Percentiles rank a stretch among this genome's conserved stretches.
Conservation (phyloP, 345 rosid species). For the Iberis pinnata region DNA sequence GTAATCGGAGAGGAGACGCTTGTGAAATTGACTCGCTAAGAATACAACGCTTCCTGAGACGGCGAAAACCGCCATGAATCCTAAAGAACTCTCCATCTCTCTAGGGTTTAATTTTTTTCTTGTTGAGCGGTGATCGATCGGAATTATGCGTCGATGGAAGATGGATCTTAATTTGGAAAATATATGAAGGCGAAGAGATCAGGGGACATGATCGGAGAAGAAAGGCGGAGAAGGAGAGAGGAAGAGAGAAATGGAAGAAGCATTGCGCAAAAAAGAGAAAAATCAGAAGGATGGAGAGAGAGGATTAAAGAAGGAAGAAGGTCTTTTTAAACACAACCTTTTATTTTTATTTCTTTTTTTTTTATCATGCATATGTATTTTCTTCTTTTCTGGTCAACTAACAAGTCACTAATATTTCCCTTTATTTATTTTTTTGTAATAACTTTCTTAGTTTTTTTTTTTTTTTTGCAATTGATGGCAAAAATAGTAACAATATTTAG, state of each 20-base stretch:
- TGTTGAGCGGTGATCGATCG: background rate
- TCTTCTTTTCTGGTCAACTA: no score
- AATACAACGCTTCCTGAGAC: slow-evolving; percentile 80
- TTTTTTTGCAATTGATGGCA: no score
- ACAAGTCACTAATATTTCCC: no score
- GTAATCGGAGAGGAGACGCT: slow-evolving; percentile 75
- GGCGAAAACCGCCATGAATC: slow-evolving; percentile 74
- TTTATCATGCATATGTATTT: no score
- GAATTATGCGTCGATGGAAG: background rate
- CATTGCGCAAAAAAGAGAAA: slow-evolving; percentile 4
- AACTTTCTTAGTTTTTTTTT: no score
- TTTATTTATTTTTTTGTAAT: no score
- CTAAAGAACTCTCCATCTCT: slow-evolving; percentile 40
- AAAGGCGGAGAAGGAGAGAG: slow-evolving; percentile 19
- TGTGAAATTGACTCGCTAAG: slow-evolving; percentile 58
- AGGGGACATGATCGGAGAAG: slow-evolving; percentile 26
- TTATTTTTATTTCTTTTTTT: background rate
- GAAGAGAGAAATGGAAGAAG: slow-evolving; percentile 18
- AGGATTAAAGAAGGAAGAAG: slow-evolving; percentile 1
- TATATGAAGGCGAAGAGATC: background rate
- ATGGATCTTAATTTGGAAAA: background rate
- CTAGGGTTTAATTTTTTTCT: background rate
- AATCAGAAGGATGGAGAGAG: slow-evolving; percentile 2
- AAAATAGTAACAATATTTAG: no score
- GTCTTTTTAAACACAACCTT: background rate